phyloP scores from a whole-genome alignment of 1,284 basidiomycete genomes.

The Trichosporon sp. region DNA sequence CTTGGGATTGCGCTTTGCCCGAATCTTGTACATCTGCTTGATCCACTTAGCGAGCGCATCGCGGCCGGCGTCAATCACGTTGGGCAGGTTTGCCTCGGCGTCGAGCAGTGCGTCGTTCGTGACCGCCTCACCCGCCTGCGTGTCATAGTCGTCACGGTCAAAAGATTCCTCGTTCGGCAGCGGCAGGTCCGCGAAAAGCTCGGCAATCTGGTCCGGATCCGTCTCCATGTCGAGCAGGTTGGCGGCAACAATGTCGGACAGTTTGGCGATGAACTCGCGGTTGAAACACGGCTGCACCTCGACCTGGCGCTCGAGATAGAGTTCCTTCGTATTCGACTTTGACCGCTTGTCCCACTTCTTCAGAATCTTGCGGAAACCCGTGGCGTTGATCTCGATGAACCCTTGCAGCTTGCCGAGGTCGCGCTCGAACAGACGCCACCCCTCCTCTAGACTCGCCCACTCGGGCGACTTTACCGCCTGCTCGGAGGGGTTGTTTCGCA shows the following conservation, averaged over 20 bases:
- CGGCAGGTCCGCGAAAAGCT: conserved; percentile 51
- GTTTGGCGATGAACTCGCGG: conserved; percentile 93
- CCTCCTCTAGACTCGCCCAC: conserved; percentile 93
- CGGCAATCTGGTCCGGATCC: conserved; percentile 70
- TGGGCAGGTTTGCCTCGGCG: conserved; percentile 80
- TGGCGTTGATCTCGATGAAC: conserved; percentile 97
- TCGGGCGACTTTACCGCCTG: conserved; percentile 63
- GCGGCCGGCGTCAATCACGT: conserved; percentile 65
- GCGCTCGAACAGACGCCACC: conserved; percentile 89
- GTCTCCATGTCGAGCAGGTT: conserved; percentile 92
- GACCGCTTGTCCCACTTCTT: conserved; percentile 99
- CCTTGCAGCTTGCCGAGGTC: conserved; percentile 97
- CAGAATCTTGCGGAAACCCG: conserved; percentile 94
- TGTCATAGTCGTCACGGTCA: conserved; percentile 66
- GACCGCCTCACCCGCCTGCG: conserved; percentile 54
- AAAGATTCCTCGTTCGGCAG: conserved; percentile 60
- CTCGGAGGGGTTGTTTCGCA: conserved; percentile 39
- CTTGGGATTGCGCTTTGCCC: conserved; percentile 39
- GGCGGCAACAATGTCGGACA: conserved; percentile 91
- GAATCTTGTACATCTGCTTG: conserved; percentile 60
- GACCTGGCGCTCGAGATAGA: conserved; percentile 94
- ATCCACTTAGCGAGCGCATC: conserved; percentile 70
- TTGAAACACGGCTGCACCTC: conserved; percentile 98
- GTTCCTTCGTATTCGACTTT: conserved; percentile 90
- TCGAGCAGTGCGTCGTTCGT: conserved; percentile 74